Evolutionary conservation across 2,329 filamentous ascomycete genomes (phyloP), one percentile per base, ranked within the genome.

Genomic region (Fusarium musae): DNA sequence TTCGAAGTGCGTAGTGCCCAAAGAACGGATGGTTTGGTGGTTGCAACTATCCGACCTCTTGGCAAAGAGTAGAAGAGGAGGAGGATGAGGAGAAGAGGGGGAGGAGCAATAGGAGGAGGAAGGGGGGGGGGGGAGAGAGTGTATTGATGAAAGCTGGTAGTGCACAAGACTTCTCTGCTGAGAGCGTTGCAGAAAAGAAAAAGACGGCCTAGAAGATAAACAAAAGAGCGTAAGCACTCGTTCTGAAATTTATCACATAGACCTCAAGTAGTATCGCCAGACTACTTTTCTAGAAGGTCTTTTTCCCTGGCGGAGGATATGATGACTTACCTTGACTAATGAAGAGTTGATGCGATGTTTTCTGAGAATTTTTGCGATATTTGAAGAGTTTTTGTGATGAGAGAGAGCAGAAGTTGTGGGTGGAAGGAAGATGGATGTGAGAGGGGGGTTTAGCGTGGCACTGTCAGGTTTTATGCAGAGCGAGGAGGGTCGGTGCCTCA

Each of bases 291-390:
- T 36, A 21, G 12, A 16, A 17, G 6, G 37, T 43, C 21, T 17
- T 43, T 5, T 21, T 46, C 19, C 16, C 11, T 62, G 28, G 26
- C 12, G 46, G 44, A 21, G 52, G 50, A 36, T 63, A 30, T 15
- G 16, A 16, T 23, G 19, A 30, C 62, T 53, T 46, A 44, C 44
- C 32, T 21, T 17, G 37, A 30, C n/a, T 28, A 12, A 15, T 9
- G 8, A 26, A 57, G 7, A 9, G 26, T 17, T 7, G 19, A 32
- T 21, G 37, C 5, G 16, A 57, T 6, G 10, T 34, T 34, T 16
- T 26, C 2, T 13, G 3, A 11, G 4, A 26, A 17, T 12, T 2
- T 54, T 12, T 21, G 5, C 9, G 9, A 5, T 40, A 0, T 28
- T 17, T 16, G 10, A 1, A 13, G 15, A 40, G 7, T n/a, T 40